Percentiles rank a stretch among this genome's conserved stretches.
Conservation (phyloP, 352 stramenopile species). For the Lagenidium giganteum region DNA sequence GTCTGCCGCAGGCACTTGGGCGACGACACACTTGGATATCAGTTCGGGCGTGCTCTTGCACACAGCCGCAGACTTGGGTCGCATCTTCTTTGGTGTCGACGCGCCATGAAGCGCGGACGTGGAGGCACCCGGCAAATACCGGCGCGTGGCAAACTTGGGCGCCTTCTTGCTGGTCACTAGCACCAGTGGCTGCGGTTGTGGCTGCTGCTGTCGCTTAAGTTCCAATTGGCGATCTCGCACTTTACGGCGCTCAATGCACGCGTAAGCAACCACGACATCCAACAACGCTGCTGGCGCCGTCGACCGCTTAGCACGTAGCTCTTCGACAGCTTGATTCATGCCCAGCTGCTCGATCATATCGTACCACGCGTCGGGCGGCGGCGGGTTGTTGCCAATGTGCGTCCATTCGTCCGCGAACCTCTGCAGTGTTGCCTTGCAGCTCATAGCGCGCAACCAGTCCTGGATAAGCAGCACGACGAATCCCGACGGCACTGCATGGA, state of each 20-base stretch:
- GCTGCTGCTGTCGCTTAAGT: conserved; percentile 9
- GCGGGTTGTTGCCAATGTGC: conserved; percentile 10
- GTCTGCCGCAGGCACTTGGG: not conserved
- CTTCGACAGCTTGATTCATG: not conserved
- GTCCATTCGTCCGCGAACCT: conserved; percentile 36
- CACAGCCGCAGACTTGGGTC: conserved; percentile 39
- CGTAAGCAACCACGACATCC: conserved; percentile 10
- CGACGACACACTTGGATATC: conserved; percentile 7
- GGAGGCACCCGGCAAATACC: conserved; percentile 7
- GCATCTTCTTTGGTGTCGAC: conserved; percentile 6
- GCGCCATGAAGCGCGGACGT: conserved; percentile 4
- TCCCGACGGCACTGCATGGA: too few relatives aligned
- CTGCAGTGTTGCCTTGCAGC: conserved; percentile 24
- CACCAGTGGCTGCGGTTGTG: conserved; percentile 25
- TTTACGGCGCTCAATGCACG: too few relatives aligned
- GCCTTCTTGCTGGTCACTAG: conserved; percentile 9
- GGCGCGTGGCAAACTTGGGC: conserved; percentile 6
- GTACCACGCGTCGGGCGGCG: conserved; percentile 21
- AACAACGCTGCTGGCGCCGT: conserved; percentile 4
- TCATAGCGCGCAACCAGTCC: conserved; percentile 35
- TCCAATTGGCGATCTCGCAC: not conserved
- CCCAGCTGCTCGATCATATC: conserved; percentile 16
- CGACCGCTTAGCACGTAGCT: not conserved
- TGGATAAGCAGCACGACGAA: conserved; percentile 32
- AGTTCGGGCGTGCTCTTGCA: conserved; percentile 39